Evolutionary conservation across 768 basidiomycete genomes (phyloP).

Genomic region (Lactarius tabidus): DNA sequence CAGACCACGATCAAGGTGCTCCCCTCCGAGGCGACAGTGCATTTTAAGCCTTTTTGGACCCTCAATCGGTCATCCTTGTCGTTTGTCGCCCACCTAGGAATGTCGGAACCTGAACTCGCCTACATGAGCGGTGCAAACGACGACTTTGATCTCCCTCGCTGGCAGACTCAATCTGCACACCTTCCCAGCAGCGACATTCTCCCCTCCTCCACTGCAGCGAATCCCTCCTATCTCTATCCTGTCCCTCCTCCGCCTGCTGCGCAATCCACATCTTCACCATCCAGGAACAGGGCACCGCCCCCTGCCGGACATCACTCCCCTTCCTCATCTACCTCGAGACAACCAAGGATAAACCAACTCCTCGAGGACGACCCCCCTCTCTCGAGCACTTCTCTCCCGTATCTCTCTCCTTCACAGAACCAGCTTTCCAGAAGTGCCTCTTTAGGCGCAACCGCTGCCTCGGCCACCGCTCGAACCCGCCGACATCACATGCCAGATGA

Average conservation of each 20-base stretch:
- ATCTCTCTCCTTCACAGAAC: conserved; percentile 47
- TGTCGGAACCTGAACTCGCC: conserved; percentile 72
- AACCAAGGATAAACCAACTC: conserved; percentile 62
- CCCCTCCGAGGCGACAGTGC: neutral
- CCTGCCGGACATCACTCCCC: conserved; percentile 50
- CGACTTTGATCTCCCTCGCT: conserved; percentile 68
- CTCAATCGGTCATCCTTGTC: conserved; percentile 12
- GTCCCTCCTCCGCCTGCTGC: conserved; percentile 49
- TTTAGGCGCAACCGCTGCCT: conserved; percentile 40
- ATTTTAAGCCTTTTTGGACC: neutral
- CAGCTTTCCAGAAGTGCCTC: conserved; percentile 67
- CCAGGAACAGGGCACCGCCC: conserved; percentile 41
- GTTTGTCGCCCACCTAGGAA: conserved; percentile 32
- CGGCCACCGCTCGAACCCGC: conserved; percentile 45
- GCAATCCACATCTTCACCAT: conserved; percentile 36
- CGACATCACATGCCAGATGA: conserved; percentile 70
- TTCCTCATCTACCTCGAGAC: conserved; percentile 40
- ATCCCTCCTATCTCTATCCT: conserved; percentile 52
- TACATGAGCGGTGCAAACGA: conserved; percentile 78
- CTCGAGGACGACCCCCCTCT: conserved; percentile 53
- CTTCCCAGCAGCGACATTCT: conserved; percentile 35
- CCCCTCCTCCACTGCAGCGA: conserved; percentile 50
- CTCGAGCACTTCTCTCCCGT: conserved; percentile 42
- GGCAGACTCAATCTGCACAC: conserved; percentile 45
- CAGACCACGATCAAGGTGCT: neutral